Evolutionary conservation across 192 early-diverging fungal genomes (phyloP).

Genomic region (Cetraspora pellucida): DNA sequence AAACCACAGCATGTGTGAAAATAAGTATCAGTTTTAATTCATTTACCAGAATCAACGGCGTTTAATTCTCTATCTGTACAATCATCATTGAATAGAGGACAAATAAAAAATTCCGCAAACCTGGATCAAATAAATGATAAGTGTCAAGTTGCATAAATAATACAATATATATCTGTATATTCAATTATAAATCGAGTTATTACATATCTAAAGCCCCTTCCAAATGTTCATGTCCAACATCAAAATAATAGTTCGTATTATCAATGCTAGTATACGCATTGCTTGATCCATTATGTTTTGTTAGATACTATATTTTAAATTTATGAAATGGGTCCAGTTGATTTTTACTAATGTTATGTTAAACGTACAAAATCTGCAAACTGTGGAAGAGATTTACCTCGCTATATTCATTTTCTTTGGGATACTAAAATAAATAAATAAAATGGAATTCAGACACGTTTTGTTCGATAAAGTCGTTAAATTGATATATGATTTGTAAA

Average conservation of each 20-base stretch:
- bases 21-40: background rate
- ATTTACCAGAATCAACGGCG: slow-evolving; percentile 86
- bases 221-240: slow-evolving; percentile 63
- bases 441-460: background rate
- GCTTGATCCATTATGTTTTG: slow-evolving; percentile 73
- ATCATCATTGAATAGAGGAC: slow-evolving; percentile 81
- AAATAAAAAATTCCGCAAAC: slow-evolving; percentile 93
- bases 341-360: background rate
- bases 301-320: slow-evolving; percentile 53
- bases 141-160: background rate
- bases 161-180: background rate
- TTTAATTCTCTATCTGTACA: slow-evolving; percentile 92
- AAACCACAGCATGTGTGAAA: background rate
- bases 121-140: slow-evolving; percentile 28
- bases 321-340: background rate
- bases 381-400: slow-evolving; percentile 22
- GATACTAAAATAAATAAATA: slow-evolving; percentile 56
- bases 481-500: too few relatives aligned
- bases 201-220: slow-evolving; percentile 59
- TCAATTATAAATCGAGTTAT: background rate
- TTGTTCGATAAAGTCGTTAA: background rate
- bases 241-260: slow-evolving; percentile 89
- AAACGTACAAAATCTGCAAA: background rate
- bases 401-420: slow-evolving; percentile 80
- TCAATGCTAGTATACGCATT: slow-evolving; percentile 83